A percentile compares a stretch with the other conserved stretches of the same genome.
Conservation (phyloP, 2,329 filamentous ascomycete genomes). For the Neurospora crassa region DNA sequence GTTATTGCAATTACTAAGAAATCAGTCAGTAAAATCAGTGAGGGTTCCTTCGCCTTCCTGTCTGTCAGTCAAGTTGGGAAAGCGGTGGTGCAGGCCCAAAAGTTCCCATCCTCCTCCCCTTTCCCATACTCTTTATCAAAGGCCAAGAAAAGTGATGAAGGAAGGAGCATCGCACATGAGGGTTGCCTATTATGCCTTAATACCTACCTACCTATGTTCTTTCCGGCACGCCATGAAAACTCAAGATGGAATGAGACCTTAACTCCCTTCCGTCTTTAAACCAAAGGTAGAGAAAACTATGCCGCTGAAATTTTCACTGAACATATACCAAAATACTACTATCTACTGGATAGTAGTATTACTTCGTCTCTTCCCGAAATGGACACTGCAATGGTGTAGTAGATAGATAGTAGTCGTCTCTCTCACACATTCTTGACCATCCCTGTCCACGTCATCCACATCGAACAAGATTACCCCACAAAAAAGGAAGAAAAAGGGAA, state of each 20-base stretch:
- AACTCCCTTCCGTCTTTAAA: not conserved
- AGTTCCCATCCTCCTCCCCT: not conserved
- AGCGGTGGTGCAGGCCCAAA: not conserved
- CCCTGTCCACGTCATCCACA: not conserved
- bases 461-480: not conserved
- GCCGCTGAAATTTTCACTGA: not conserved
- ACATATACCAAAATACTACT: not conserved
- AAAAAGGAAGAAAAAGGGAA: not conserved
- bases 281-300: not conserved
- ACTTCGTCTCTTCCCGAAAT: not conserved
- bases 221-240: not conserved
- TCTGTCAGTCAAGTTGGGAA: not conserved
- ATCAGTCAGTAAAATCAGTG: not conserved
- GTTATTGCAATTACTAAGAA: too few species aligned
- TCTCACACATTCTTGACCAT: not conserved
- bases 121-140: not conserved
- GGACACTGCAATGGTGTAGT: not conserved
- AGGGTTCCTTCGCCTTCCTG: not conserved
- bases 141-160: not conserved
- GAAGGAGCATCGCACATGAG: not conserved
- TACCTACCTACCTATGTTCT: too few species aligned
- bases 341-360: too few species aligned
- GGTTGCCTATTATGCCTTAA: not conserved
- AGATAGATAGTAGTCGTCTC: too few species aligned
- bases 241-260: not conserved